Evolutionary conservation across 139 green algal species (phyloP), one percentile per base, ranked within the genome.

Genomic region (Astrephomene gubernaculifera): DNA sequence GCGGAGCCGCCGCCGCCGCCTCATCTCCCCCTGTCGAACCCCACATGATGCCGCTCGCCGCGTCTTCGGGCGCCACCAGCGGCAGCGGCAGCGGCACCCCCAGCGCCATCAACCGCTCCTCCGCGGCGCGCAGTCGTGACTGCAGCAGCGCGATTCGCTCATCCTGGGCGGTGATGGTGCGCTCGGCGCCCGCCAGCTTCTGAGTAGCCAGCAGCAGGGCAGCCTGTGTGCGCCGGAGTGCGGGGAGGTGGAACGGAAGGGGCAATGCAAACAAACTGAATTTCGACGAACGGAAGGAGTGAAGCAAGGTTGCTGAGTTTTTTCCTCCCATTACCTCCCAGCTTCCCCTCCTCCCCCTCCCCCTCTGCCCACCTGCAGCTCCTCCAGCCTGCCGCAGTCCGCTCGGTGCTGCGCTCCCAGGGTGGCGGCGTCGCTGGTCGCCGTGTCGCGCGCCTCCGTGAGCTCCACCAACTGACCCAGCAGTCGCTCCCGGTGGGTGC

Each of bases 91-190:
- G 45, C 71, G 71, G 31, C n/a, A 45, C 71, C 1, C 71, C 74
- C 14, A 71, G 36, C 12, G 74, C 52, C 17, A 14, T 35, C 57
- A 82, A 57, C 36, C 39, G 38, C 74, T 87, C 82, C 82, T 82
- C 43, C 38, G 71, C 24, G 2, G n/a, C 29, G 1, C 67, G 68
- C 27, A 44, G 22, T 22, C 83, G 60, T 5, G 72, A 41, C 60
- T 83, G 83, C 83, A 88, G 83, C 72, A 57, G 41, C 3, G 83
- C 83, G 41, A 88, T 88, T 0, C 49, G 83, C 72, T 88, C 83
- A 29, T 88, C 83, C 73, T 88, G 83, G 12, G 53, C 54, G 7
- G 53, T 70, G 61, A 88, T 88, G 72, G 83, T 88, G 3, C 41
- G 45, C 45, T 88, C 83, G 2, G 72, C 71, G 9, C 43, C 72